phyloP scores from a whole-genome alignment of 495 filamentous ascomycete species.

The Schizothecium vesticola region DNA sequence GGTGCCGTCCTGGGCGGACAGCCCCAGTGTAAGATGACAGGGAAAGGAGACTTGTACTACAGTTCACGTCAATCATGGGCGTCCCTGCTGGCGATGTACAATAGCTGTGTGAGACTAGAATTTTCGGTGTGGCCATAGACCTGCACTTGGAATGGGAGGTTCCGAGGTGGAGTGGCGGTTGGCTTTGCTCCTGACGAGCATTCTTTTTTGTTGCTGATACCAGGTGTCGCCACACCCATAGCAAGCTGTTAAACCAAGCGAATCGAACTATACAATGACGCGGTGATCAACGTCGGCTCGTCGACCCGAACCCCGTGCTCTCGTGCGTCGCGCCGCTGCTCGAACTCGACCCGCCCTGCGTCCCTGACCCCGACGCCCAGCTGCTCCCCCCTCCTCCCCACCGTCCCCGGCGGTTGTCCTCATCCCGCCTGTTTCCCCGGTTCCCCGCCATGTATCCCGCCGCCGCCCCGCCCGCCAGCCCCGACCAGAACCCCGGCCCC shows the following conservation, averaged over 20 bases:
- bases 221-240: not conserved
- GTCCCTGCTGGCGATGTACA: not conserved
- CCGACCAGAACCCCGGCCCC: constrained; percentile 86
- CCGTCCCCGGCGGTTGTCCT: constrained; percentile 28
- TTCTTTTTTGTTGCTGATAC: constrained; percentile 3
- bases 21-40: not conserved
- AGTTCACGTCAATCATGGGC: not conserved
- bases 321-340: constrained; percentile 55
- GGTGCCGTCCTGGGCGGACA: not conserved
- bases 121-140: not conserved
- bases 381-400: constrained; percentile 32
- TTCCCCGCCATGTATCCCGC: constrained; percentile 64
- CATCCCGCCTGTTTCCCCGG: constrained; percentile 32
- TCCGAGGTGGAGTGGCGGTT: not conserved
- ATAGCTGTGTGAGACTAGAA: constrained; percentile 3
- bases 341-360: constrained; percentile 20
- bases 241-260: not conserved
- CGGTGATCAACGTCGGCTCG: constrained; percentile 57
- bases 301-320: constrained; percentile 89
- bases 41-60: not conserved
- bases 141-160: not conserved
- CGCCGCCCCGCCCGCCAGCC: constrained; percentile 64
- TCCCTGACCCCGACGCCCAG: constrained; percentile 24
- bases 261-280: not conserved
- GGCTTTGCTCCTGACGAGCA: not conserved